Conservation (phyloP, 768 basidiomycete species). For the Podaxis carcinomalis region DNA sequence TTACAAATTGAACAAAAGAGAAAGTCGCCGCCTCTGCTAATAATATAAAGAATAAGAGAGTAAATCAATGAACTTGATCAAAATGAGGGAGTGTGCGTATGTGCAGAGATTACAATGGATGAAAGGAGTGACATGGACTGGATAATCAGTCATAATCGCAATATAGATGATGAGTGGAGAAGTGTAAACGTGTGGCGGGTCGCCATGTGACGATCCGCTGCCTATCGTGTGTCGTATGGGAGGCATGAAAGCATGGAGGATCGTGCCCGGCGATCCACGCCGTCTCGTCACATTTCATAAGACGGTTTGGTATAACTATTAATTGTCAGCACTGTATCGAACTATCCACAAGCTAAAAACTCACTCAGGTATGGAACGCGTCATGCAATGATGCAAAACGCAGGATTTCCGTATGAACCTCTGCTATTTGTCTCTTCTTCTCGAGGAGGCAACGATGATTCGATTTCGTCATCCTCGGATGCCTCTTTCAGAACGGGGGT, state of each 20-base stretch:
- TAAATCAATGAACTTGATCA: not conserved
- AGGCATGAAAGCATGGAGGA: not conserved
- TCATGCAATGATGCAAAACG: conserved; percentile 8
- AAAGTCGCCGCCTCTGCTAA: not conserved
- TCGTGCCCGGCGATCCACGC: not conserved
- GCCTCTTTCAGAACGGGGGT: not conserved
- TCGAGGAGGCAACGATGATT: not conserved
- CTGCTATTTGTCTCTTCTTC: not conserved
- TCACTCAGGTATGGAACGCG: not conserved
- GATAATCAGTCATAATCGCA: not conserved
- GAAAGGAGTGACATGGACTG: not conserved
- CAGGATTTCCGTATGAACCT: not conserved
- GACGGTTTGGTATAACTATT: not conserved
- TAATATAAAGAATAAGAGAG: not conserved
- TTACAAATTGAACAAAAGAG: not conserved
- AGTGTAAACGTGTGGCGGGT: not conserved
- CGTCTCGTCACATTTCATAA: not conserved
- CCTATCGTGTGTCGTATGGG: not conserved
- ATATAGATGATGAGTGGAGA: not conserved
- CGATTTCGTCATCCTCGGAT: not conserved
- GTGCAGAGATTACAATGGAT: not conserved
- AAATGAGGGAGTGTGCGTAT: not conserved
- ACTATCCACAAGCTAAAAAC: not conserved
- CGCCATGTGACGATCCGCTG: not conserved
- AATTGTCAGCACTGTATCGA: not conserved